Conservation (phyloP, 495 filamentous ascomycete genomes). For the Darksidea phi region DNA sequence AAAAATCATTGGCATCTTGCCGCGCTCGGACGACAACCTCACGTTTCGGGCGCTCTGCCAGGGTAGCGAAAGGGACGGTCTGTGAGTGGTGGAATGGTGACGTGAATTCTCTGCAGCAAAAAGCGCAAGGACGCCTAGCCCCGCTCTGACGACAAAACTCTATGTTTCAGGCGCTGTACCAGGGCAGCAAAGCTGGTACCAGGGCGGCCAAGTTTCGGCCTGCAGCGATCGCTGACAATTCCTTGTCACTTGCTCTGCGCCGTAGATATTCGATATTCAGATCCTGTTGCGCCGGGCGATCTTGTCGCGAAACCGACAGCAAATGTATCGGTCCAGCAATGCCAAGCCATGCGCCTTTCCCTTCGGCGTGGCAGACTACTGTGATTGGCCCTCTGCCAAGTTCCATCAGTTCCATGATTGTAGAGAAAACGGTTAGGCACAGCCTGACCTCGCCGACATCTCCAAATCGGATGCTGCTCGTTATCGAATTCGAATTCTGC, state of each 20-base stretch:
- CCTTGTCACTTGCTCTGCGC: neutral
- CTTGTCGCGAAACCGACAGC: neutral
- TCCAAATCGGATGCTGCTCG: conserved; percentile 6
- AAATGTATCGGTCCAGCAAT: neutral
- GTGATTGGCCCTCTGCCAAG: neutral
- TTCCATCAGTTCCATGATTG: conserved; percentile 1
- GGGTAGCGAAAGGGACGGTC: no score
- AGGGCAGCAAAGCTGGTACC: conserved; percentile 18
- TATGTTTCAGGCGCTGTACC: conserved; percentile 24
- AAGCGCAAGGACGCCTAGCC: no score
- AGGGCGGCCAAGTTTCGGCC: conserved; percentile 13
- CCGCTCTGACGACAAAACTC: neutral
- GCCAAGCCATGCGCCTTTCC: conserved; percentile 14
- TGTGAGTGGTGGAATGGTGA: no score
- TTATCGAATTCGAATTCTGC: conserved; percentile 13
- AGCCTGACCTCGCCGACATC: conserved; percentile 29
- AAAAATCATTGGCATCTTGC: no score
- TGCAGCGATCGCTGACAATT: conserved; percentile 7
- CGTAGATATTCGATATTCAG: neutral
- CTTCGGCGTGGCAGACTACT: conserved; percentile 1
- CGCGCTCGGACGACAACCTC: no score
- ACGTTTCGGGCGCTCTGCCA: no score
- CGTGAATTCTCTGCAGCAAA: no score
- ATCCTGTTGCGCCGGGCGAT: neutral
- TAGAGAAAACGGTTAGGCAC: neutral